phyloP scores from a whole-genome alignment of 2,329 filamentous ascomycete genomes.

The Scedosporium aurantiacum region DNA sequence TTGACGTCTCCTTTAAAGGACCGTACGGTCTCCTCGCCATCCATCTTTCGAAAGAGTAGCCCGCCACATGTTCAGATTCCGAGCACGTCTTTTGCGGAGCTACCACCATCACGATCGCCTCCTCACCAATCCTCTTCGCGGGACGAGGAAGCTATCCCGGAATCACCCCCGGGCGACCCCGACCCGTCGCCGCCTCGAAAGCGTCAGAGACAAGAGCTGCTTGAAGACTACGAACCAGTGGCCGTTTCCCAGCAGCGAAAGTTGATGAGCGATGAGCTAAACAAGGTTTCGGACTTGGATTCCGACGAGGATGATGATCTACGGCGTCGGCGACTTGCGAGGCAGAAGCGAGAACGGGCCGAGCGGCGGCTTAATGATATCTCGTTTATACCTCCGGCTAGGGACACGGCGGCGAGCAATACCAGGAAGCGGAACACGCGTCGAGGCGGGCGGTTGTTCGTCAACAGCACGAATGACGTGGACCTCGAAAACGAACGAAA shows the following conservation, averaged over 20 bases:
- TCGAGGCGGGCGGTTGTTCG: not conserved
- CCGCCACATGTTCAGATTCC: constrained; percentile 15
- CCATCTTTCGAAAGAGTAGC: not conserved
- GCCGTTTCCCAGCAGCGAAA: constrained; percentile 33
- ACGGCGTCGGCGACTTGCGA: not conserved
- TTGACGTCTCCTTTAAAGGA: constrained; percentile 39
- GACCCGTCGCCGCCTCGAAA: constrained; percentile 33
- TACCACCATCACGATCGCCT: not conserved
- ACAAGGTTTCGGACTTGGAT: not conserved
- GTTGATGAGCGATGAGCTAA: not conserved
- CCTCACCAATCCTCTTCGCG: not conserved
- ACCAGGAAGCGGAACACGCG: not conserved
- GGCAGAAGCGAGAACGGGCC: not conserved
- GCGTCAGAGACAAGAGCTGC: constrained; percentile 17
- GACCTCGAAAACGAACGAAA: not conserved
- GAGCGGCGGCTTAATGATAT: constrained; percentile 1
- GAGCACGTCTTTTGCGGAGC: not conserved
- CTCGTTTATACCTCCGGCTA: not conserved
- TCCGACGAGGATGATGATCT: not conserved
- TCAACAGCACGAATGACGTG: not conserved
- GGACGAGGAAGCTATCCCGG: constrained; percentile 14
- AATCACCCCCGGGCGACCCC: constrained; percentile 30
- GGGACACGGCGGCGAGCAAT: not conserved
- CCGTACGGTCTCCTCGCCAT: constrained; percentile 33
- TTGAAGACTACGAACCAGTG: constrained; percentile 34